Evolutionary conservation across 106 monocot species (phyloP).

Genomic region (Platanthera guangdongensis): DNA sequence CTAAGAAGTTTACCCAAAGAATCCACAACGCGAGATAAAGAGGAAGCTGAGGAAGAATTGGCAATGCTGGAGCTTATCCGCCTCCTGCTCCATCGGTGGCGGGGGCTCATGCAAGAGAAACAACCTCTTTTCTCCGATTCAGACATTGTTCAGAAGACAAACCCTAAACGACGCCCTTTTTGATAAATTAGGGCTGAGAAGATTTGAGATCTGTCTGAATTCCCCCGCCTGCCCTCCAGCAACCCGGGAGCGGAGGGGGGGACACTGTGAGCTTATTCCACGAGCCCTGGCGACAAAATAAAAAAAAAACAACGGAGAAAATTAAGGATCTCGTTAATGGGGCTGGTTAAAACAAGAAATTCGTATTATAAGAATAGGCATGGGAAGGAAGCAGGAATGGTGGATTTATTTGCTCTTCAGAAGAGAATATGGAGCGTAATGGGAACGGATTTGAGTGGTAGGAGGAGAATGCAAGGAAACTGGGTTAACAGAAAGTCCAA

Average conservation of each 20-base stretch:
- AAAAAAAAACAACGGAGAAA: not conserved
- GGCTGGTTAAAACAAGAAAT: not conserved
- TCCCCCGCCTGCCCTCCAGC: not conserved
- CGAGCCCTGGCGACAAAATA: not conserved
- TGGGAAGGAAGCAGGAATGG: no score
- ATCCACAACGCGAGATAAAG: conserved; percentile 20
- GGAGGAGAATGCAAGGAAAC: not conserved
- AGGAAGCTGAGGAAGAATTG: not conserved
- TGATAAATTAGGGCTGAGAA: no score
- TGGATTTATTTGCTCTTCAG: not conserved
- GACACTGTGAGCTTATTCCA: not conserved
- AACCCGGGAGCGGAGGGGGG: not conserved
- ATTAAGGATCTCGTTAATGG: not conserved
- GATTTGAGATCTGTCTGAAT: not conserved
- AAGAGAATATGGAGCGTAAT: not conserved
- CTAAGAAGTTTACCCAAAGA: conserved; percentile 9
- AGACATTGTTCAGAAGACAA: no score
- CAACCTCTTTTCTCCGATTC: conserved; percentile 20
- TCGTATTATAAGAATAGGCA: not conserved
- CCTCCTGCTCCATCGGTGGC: conserved; percentile 7
- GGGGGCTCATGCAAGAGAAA: conserved; percentile 35
- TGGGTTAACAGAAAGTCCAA: not conserved
- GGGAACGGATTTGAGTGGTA: not conserved
- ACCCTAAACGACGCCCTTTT: not conserved
- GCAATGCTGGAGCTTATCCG: conserved; percentile 8